Evolutionary conservation across 345 rosid species (phyloP), one percentile per base, ranked within the genome.

Genomic region (Clarkia xantiana): DNA sequence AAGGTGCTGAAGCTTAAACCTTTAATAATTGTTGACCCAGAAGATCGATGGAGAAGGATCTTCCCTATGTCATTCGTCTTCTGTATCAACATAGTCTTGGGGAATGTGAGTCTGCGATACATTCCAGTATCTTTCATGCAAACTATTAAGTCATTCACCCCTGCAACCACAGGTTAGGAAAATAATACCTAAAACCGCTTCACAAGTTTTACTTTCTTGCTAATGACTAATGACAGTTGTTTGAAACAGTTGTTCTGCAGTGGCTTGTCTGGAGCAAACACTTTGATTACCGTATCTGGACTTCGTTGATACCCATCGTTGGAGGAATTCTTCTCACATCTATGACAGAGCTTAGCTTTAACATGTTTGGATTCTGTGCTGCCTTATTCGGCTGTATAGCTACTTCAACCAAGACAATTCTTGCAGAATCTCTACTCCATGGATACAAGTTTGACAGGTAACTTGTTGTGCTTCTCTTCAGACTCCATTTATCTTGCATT

Each of bases 71-170:
- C 99, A 9, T 87, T 87, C 43, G 94, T 93, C 20, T 93, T 93
- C 59, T 93, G 99, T 47, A 74, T 93, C 67, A 93, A 93, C 77
- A 93, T 93, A 19, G 99, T 93, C 55, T 45, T 93, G 64, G 99
- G 99, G 42, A 93, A 93, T 47, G 86, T 93, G 57, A 93, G 99
- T 68, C 67, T 93, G 18, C 82, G 96, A 0, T 93, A 87, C 66
- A 93, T 93, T 39, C 99, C 99, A 1, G 99, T 93, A 55, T 93
- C 99, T 1, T 93, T 93, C 68, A 93, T 93, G 99, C 99, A 93
- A 73, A 93, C 99, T 0, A 93, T 93, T 34, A 93, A 93, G 69
- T 93, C 99, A 18, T 93, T 93, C 60, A 93, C 99, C 58, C 99
- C 99, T 23, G 99, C 99, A 42, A 93, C 99, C 49, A 93, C 99